These are phyloP conservation scores for Physocladia obscura DNA, from an alignment of 192 early-diverging fungal genomes.

Conservation along the genomic window DNA sequence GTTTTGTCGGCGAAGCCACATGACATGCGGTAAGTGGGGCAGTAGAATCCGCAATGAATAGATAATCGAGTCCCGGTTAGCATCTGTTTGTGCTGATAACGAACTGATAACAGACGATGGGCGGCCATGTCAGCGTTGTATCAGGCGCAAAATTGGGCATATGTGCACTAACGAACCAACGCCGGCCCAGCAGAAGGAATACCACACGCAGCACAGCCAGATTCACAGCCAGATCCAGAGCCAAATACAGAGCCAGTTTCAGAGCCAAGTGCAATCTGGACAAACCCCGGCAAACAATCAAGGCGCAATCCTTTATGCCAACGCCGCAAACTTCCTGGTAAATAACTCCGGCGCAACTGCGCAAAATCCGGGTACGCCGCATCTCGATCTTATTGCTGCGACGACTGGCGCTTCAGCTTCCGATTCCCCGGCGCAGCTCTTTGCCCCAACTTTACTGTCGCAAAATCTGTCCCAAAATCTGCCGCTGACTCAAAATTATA, in stretches of 20 bases:
- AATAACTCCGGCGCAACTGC: not conserved
- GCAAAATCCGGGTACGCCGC: constrained; percentile 26
- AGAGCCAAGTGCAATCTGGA: no score
- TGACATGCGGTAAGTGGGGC: constrained; percentile 75
- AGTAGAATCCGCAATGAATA: not conserved
- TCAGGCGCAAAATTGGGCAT: constrained; percentile 92
- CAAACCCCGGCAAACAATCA: no score
- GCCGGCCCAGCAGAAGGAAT: constrained; percentile 24
- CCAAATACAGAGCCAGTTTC: no score
- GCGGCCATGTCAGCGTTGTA: constrained; percentile 91
- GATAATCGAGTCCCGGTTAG: no score
- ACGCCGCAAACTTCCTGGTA: not conserved
- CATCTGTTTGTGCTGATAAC: no score
- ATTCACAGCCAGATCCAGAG: not conserved
- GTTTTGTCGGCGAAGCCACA: constrained; percentile 91
- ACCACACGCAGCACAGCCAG: not conserved
- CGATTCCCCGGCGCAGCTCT: no score
- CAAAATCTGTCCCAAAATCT: not conserved
- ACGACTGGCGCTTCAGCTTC: no score
- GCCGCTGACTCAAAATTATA: not conserved
- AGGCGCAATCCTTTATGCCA: not conserved
- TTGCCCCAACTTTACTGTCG: no score
- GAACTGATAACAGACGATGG: constrained; percentile 53
- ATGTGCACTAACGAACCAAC: constrained; percentile 77
- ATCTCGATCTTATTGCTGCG: not conserved